Conservation (phyloP, 306 rosid genomes). For the Albizia julibrissin region DNA sequence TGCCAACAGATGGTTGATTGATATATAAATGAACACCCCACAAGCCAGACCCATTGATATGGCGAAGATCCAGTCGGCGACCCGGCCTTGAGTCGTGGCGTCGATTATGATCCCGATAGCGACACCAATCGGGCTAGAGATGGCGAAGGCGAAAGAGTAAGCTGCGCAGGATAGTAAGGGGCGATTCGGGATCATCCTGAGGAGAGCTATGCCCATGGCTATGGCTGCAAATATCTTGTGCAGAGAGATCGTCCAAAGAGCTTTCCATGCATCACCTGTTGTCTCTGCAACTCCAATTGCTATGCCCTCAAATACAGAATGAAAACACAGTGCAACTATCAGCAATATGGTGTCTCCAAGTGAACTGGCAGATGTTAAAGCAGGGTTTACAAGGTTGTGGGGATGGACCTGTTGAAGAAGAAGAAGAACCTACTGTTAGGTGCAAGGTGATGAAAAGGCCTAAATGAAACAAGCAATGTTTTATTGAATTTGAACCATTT, state of each 20-base stretch:
- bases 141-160: constrained; percentile 72
- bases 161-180: constrained; percentile 58
- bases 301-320: constrained; percentile 81
- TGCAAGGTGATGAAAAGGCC: not conserved
- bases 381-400: constrained; percentile 38
- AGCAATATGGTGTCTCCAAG: constrained; percentile 65
- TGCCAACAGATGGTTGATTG: constrained; percentile 68
- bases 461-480: not conserved
- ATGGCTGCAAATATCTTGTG: constrained; percentile 90
- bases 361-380: constrained; percentile 45
- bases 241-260: constrained; percentile 77
- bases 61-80: constrained; percentile 77
- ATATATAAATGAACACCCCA: constrained; percentile 83
- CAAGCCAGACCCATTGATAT: constrained; percentile 81
- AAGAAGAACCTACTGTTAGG: constrained; percentile 10
- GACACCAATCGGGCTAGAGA: constrained; percentile 77
- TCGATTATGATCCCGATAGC: constrained; percentile 76
- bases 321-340: constrained; percentile 72
- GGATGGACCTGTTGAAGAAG: constrained; percentile 39
- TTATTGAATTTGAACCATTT: not conserved
- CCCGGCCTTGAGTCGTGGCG: constrained; percentile 67
- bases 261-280: constrained; percentile 75
- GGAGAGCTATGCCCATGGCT: constrained; percentile 91
- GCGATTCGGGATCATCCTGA: constrained; percentile 64
- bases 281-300: constrained; percentile 78